Evolutionary conservation across 768 basidiomycete species (phyloP).

Genomic region (Serpula lacrymans): DNA sequence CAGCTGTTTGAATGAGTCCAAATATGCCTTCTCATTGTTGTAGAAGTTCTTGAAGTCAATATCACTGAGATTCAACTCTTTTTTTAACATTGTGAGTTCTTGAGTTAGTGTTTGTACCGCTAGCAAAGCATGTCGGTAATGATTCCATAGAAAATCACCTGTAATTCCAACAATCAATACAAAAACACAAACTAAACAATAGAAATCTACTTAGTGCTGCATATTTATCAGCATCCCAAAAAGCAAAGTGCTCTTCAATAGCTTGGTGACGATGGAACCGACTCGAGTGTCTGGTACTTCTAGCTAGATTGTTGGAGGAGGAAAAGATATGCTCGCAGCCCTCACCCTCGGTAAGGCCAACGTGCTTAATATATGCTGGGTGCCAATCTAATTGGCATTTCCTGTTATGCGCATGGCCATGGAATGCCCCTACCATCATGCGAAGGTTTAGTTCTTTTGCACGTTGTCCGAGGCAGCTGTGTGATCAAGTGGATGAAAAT

Average conservation of each 20-base stretch:
- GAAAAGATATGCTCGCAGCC: constrained; percentile 10
- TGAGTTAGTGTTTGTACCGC: background rate
- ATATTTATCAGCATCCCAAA: constrained; percentile 8
- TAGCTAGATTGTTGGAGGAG: constrained; percentile 6
- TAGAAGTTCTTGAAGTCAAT: background rate
- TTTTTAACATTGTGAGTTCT: background rate
- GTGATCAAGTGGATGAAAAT: background rate
- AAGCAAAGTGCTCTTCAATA: constrained; percentile 9
- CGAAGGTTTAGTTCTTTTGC: background rate
- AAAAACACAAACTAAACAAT: background rate
- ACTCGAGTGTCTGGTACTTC: background rate
- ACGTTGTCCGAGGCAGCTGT: background rate
- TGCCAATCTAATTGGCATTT: constrained; percentile 9
- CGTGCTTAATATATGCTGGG: background rate
- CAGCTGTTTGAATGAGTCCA: background rate
- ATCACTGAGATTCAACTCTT: background rate
- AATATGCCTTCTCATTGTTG: background rate
- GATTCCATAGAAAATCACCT: constrained; percentile 3
- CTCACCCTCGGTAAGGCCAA: constrained; percentile 4
- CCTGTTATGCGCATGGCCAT: constrained; percentile 4
- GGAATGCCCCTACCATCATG: background rate
- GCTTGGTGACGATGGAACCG: constrained; percentile 9
- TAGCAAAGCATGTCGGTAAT: background rate
- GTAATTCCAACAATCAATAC: background rate
- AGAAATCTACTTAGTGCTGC: constrained; percentile 1